phyloP scores from a whole-genome alignment of 1,284 basidiomycete genomes.

The Omphalotus olearius region DNA sequence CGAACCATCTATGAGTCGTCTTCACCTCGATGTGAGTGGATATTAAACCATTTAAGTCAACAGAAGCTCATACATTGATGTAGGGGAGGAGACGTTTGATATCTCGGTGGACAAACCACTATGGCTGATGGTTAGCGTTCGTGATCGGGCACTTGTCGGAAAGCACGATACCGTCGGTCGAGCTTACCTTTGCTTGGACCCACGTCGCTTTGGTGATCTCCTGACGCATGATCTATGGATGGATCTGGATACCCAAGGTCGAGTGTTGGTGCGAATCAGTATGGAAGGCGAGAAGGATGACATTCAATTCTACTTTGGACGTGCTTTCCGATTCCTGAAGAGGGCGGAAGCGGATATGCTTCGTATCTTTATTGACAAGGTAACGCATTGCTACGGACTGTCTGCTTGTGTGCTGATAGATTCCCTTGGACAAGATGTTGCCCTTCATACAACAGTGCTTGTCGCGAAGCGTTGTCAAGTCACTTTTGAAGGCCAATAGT shows the following conservation, averaged over 20 bases:
- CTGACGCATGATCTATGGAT: constrained; percentile 91
- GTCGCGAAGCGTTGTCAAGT: constrained; percentile 75
- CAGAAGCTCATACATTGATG: constrained; percentile 9
- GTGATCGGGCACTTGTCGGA: constrained; percentile 84
- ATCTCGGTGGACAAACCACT: constrained; percentile 85
- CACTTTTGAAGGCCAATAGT: constrained; percentile 64
- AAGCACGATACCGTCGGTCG: constrained; percentile 91
- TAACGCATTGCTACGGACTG: constrained; percentile 22
- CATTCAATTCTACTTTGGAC: constrained; percentile 95
- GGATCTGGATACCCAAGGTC: constrained; percentile 85
- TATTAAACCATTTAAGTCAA: neutral
- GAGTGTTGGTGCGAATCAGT: constrained; percentile 84
- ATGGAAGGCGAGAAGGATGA: constrained; percentile 99
- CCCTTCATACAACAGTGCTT: constrained; percentile 91
- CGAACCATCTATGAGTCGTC: constrained; percentile 92
- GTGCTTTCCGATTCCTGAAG: constrained; percentile 93
- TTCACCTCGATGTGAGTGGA: constrained; percentile 78
- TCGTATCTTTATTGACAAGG: constrained; percentile 96
- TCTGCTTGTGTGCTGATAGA: neutral
- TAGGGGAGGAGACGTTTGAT: constrained; percentile 97
- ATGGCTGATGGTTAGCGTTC: constrained; percentile 96
- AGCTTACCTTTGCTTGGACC: constrained; percentile 91
- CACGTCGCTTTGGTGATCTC: constrained; percentile 84
- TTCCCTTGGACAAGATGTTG: constrained; percentile 65
- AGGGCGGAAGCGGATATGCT: constrained; percentile 96